Evolutionary conservation across 306 rosid species (phyloP).

Genomic region (Lithocarpus polystachyus): DNA sequence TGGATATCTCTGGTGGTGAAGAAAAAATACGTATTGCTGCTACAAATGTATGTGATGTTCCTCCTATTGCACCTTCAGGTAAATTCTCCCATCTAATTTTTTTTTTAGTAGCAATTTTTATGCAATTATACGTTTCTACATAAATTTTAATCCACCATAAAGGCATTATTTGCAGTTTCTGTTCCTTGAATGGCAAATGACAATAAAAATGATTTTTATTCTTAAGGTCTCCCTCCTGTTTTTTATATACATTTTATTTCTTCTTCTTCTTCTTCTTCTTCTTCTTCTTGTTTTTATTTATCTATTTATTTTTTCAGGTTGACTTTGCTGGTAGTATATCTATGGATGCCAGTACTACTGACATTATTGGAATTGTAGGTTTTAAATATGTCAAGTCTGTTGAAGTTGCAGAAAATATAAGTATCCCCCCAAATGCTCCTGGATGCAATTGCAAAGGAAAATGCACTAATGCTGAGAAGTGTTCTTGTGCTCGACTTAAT

Average conservation of each 20-base stretch:
- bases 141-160: not conserved
- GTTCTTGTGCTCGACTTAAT: conserved; percentile 74
- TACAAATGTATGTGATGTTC: conserved; percentile 81
- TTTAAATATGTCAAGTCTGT: conserved; percentile 57
- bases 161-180: not conserved
- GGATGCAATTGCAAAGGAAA: conserved; percentile 79
- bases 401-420: conserved; percentile 50
- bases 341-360: not conserved
- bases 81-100: conserved; percentile 21
- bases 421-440: conserved; percentile 44
- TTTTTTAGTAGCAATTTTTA: not conserved
- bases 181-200: not conserved
- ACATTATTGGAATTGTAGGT: conserved; percentile 40
- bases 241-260: too few relatives aligned
- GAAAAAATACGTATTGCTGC: conserved; percentile 78
- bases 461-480: conserved; percentile 58
- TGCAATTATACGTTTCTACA: too few relatives aligned
- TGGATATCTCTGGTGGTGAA: conserved; percentile 71
- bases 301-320: too few relatives aligned
- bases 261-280: not conserved
- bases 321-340: too few relatives aligned
- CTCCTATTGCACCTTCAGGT: conserved; percentile 85
- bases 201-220: not conserved
- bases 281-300: not conserved
- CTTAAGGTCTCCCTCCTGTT: not conserved